Conservation (phyloP, 2,329 filamentous ascomycete species). For the Cyanodermella asteris region DNA sequence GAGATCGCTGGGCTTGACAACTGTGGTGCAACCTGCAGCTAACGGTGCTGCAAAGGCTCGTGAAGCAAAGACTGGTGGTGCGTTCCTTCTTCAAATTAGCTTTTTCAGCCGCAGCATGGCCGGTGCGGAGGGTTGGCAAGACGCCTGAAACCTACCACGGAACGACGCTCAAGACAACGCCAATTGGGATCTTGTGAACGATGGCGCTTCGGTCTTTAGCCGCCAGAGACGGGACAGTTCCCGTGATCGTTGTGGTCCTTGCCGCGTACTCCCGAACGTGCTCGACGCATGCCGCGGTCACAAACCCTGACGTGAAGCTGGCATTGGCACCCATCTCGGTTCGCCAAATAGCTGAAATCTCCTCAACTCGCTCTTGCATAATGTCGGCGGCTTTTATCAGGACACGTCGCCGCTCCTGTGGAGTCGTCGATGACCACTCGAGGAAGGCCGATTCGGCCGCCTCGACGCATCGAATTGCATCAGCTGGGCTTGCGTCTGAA, state of each 20-base stretch:
- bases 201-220: constrained; percentile 36
- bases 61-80: constrained; percentile 27
- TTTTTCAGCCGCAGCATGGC: background rate
- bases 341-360: too few species aligned
- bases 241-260: constrained; percentile 24
- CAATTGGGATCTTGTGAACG: constrained; percentile 53
- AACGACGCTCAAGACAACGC: constrained; percentile 57
- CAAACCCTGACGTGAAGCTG: background rate
- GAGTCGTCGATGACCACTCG: constrained; percentile 43
- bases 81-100: constrained; percentile 33
- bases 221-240: constrained; percentile 24
- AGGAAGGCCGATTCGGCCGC: constrained; percentile 47
- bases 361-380: constrained; percentile 35
- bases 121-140: constrained; percentile 2
- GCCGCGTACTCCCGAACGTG: constrained; percentile 30
- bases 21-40: constrained; percentile 49
- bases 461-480: constrained; percentile 32
- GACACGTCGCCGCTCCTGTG: constrained; percentile 41
- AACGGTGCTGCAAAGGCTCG: constrained; percentile 38
- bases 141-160: constrained; percentile 42
- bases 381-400: constrained; percentile 47
- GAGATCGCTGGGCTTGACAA: constrained; percentile 51
- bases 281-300: background rate
- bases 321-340: constrained; percentile 33
- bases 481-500: constrained; percentile 32